Base-by-base conservation (phyloP, 768 basidiomycete genomes). In the Fomitopsis serialis region DNA sequence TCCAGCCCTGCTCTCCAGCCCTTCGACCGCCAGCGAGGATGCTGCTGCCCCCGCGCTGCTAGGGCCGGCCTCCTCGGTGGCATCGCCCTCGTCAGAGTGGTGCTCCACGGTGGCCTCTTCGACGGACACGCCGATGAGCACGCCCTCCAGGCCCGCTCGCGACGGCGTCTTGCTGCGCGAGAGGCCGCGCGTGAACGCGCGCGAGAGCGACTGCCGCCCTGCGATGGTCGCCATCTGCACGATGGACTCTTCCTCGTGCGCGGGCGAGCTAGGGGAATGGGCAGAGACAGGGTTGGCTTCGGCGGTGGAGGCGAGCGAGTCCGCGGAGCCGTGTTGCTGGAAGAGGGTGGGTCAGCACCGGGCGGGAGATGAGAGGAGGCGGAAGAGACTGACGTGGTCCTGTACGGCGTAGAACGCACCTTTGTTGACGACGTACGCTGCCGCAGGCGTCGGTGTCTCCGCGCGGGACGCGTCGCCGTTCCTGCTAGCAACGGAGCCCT, bases 331-430 rank as follows among this genome's bases (percentile, higher is more conserved):
- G 47, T 52, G 56, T 25, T 49, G 4, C 29, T 32, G 32, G 32
- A 22, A 11, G 46, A 9, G 32, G 22, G 9, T 25, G 27, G 43
- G 32, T 27, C 24, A 34, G 36, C 45, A 25, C 34, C 22, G 23
- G 13, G 36, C 43, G 5, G 19, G 36, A 34, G 53, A 40, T 22
- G 12, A n/a, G 11, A 22, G 22, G 35, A 21, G 10, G 4, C 50
- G 24, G 8, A 13, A 29, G 29, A 23, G 42, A 21, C 29, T 29
- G 40, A 22, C 60, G 45, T 53, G 48, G 45, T 29, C 50, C 52
- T 66, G 63, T 22, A 61, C 63, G 42, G 62, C 56, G 56, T 70
- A 70, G 60, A 70, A 62, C 21, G 63, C 50, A 45, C 55, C 48
- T 24, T 56, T 15, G 57, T 50, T 46, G 48, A 59, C 52, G 58